Base-by-base conservation (phyloP, 108 stramenopile genomes). In the Nitzschia putrida region DNA sequence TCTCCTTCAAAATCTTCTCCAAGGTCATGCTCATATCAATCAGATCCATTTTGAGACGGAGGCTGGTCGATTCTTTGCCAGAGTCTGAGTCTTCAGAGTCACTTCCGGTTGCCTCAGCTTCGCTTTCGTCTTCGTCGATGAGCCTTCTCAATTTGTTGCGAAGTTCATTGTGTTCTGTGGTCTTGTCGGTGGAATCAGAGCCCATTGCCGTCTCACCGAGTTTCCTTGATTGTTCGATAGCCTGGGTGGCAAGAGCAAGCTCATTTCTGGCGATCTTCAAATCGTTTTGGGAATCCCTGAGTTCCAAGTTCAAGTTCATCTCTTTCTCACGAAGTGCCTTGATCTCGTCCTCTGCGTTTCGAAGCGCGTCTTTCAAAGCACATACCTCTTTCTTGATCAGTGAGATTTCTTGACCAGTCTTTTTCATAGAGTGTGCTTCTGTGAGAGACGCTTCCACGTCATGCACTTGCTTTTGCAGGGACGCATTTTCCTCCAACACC, bases 1-100 rank as follows among this genome's bases (percentile, higher is more conserved):
- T 80, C 23, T 83, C 79, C 6, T 71, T 73, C 68, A 69, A 69
- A 26, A 71, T 51, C 57, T 83, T 79, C 53, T 83, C 79, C 16
- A 57, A 47, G 34, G 80, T 68, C 61, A 80, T 77, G 43, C 61
- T 69, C 47, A 80, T 64, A 13, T 83, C 79, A 0, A 56, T 50
- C 0, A 80, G 64, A 18, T 64, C 52, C 6, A 59, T 50, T 14
- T 83, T 53, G 24, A 83, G 79, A 20, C 14, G 45, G 3, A 68
- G n/a, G 3, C 42, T 55, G 3, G 56, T 21, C 20, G 56, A 7
- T 18, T 40, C 21, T 5, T 52, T 8, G 7, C 10, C 13, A 11
- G 8, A 40, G 10, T 45, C 18, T 7, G 7, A 7, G 14, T 44
- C 57, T 12, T 22, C 7, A 29, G 57, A 58, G n/a, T n/a, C n/a